Base-by-base conservation (phyloP, 257 asterid genomes). In the Buddleja alternifolia region DNA sequence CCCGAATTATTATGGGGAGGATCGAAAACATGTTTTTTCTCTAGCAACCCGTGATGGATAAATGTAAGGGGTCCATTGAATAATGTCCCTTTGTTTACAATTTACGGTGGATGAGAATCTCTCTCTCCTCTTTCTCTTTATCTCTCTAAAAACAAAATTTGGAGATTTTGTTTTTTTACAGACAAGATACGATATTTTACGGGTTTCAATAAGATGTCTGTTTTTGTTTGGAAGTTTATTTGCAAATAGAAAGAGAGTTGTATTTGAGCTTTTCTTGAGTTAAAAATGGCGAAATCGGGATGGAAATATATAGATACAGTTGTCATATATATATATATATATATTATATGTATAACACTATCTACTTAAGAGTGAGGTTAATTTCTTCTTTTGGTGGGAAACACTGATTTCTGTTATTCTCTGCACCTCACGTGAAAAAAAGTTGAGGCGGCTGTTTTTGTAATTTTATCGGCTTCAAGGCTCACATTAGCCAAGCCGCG, bases 11-110 rank as follows among this genome's bases (percentile, higher is more conserved):
- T 44, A 20, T 64, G 55, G 51, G 77, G n/a, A 15, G 42, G 48
- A 36, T 10, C 34, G 44, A 60, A 66, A 17, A 45, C 60, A 51
- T 0, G 75, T 82, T 85, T 90, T 81, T 75, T 85, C 89, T 81
- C 73, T 81, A 75, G 89, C 77, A 70, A 78, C 91, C 93, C 93
- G 89, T 86, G 96, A 88, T 53, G 82, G 82, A 82, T 80, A 68
- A 76, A 54, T 50, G 78, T 36, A 70, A 63, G 34, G 83, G 74
- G 82, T 41, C 77, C 82, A 80, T 41, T 48, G 9, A 24, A 63
- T 6, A 53, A 45, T 61, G 72, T 1, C 60, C 21, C 73, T 66
- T 79, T 62, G 54, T 69, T 67, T 76, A 63, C 47, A 20, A 34
- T 46, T 72, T 52, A 67, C 69, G 53, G 57, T 3, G 69, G 23